Conservation (phyloP, 176 grass and related monocot genomes). For the Dactylis glomerata region DNA sequence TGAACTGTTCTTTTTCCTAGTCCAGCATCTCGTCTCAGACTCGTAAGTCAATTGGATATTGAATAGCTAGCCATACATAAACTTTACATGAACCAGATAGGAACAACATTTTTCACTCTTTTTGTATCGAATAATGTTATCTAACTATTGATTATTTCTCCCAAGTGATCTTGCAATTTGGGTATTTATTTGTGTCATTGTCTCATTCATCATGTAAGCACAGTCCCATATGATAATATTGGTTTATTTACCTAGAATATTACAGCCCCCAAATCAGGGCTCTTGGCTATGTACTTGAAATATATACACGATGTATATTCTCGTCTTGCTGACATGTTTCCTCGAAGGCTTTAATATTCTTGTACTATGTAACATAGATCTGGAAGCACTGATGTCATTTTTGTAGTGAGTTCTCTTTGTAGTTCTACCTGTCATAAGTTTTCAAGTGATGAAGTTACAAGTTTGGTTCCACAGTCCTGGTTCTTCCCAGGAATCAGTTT, state of each 20-base stretch:
- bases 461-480: neutral
- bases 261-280: neutral
- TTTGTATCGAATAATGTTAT: neutral
- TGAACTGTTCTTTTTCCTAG: conserved; percentile 45
- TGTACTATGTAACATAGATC: neutral
- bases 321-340: neutral
- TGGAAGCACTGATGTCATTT: neutral
- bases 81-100: neutral
- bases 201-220: no score
- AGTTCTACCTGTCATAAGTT: no score
- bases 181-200: no score
- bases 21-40: conserved; percentile 28
- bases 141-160: neutral
- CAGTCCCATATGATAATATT: neutral
- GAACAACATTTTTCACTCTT: neutral
- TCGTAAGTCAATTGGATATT: neutral
- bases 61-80: neutral
- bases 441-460: neutral
- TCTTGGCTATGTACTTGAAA: neutral
- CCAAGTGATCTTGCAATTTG: neutral
- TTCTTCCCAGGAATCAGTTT: neutral
- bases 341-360: neutral
- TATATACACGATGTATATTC: neutral
- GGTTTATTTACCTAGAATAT: neutral
- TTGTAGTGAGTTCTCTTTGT: neutral